Base-by-base conservation (phyloP, 228 moss, liverwort and hornwort species). In the Sphagnum magellanicum region DNA sequence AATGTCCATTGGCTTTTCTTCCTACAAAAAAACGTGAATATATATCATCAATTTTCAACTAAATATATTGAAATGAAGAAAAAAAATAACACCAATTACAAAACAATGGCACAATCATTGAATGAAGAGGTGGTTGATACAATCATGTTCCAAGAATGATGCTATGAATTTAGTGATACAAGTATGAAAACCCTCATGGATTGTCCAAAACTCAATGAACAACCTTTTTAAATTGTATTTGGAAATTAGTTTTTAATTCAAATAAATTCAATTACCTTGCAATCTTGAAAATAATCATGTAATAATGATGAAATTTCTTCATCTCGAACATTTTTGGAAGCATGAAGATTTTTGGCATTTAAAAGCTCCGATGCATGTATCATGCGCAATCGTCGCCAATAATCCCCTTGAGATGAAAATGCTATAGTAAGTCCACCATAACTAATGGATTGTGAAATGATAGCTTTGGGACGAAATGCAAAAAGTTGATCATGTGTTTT, bases 371-470 rank as follows among this genome's bases (percentile, higher is more conserved):
- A 67, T 16, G 76, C 77, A 32, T 79, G 79, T n/a, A 83, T 5
- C 0, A 76, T 74, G 13, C 83, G 67, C 74, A 83, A 69, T n/a
- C 68, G 79, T 4, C 79, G 70, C 83, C 83, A 83, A 61, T 83
- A 77, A 1, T 69, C 32, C 4, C 79, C 74, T 4, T 75, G 77
- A 0, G 79, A 79, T 13, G 83, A 77, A 79, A 76, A 79, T 50
- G 72, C 70, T 69, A 83, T 71, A 50, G 79, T 76, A 59, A 63
- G 62, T 51, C 76, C 74, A 50, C 67, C 77, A 17, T 83, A 83
- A 0, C 15, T 52, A 0, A 83, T 0, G 1, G 77, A 55, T 7
- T 77, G 72, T 0, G 79, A 71, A 52, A 61, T 74, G 5, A 74
- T 67, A 12, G 53, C 53, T 10, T 59, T 14, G 4, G 79, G 83